Percentiles rank a stretch among this genome's conserved stretches.
These are phyloP conservation scores for Nigrospora osmanthi DNA, from an alignment of 2,329 filamentous ascomycete species.

Conservation along the genomic window DNA sequence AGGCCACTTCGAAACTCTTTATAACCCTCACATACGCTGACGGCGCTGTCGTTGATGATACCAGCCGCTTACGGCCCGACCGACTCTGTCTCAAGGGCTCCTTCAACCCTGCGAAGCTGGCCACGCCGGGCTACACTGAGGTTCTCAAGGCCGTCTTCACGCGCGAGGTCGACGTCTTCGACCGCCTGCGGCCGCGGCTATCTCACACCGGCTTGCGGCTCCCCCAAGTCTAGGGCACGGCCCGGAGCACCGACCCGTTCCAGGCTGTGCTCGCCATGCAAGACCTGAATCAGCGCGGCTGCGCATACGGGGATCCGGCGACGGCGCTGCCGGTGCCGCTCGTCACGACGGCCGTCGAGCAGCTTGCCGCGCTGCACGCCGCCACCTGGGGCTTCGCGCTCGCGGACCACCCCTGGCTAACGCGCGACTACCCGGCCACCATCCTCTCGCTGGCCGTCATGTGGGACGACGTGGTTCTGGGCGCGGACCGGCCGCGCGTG, in stretches of 20 bases:
- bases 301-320: conserved; percentile 24
- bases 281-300: conserved; percentile 22
- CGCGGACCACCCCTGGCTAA: conserved; percentile 20
- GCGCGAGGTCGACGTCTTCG: conserved; percentile 29
- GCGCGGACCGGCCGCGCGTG: conserved; percentile 20
- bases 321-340: conserved; percentile 20
- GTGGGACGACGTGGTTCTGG: conserved; percentile 22
- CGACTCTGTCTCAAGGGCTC: conserved; percentile 28
- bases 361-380: conserved; percentile 31
- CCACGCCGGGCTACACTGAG: conserved; percentile 21
- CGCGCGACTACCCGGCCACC: conserved; percentile 28
- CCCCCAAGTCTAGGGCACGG: conserved; percentile 28
- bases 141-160: conserved; percentile 12
- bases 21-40: conserved; percentile 14
- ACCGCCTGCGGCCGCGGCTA: conserved; percentile 22
- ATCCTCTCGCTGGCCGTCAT: conserved; percentile 22
- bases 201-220: conserved; percentile 17
- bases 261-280: conserved; percentile 31
- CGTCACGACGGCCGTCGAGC: conserved; percentile 26
- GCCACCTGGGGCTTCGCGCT: conserved; percentile 25
- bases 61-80: conserved; percentile 8
- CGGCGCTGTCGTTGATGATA: neutral
- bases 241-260: conserved; percentile 14
- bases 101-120: conserved; percentile 26
- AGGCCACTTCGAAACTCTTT: conserved; percentile 18